Conservation (phyloP, 805 yeast genomes). For the Henningerozyma blattae region DNA sequence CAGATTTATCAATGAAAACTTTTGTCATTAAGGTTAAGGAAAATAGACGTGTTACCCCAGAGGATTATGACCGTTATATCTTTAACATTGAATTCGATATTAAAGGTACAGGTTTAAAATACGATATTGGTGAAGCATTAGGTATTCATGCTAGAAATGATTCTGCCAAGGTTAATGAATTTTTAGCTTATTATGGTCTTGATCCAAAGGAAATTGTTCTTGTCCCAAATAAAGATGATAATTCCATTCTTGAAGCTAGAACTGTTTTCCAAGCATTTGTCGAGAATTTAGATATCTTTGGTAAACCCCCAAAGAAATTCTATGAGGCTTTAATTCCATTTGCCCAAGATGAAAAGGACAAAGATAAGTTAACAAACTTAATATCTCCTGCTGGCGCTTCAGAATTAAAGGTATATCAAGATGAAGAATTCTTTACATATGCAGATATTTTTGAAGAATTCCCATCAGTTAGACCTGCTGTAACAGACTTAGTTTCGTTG, state of each 20-base stretch:
- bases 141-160: constrained; percentile 90
- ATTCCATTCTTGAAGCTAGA: constrained; percentile 49
- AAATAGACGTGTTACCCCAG: constrained; percentile 84
- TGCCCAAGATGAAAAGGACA: constrained; percentile 61
- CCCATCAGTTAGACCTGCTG: constrained; percentile 68
- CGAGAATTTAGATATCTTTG: constrained; percentile 79
- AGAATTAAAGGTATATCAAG: constrained; percentile 74
- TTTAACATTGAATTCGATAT: constrained; percentile 94
- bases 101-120: constrained; percentile 79
- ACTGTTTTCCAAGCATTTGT: constrained; percentile 71
- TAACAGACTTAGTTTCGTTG: constrained; percentile 55
- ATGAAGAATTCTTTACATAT: constrained; percentile 69
- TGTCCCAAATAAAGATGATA: constrained; percentile 57
- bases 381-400: constrained; percentile 75
- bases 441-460: constrained; percentile 73
- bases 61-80: constrained; percentile 82
- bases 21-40: constrained; percentile 83
- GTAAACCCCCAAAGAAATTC: constrained; percentile 92
- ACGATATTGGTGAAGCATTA: constrained; percentile 92
- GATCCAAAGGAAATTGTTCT: constrained; percentile 57
- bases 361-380: constrained; percentile 45
- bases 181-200: constrained; percentile 60
- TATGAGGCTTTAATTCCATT: constrained; percentile 69
- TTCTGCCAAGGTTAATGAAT: constrained; percentile 48
- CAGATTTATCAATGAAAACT: constrained; percentile 78